phyloP scores from a whole-genome alignment of 192 early-diverging fungal genomes.

The Coemansia sp. region DNA sequence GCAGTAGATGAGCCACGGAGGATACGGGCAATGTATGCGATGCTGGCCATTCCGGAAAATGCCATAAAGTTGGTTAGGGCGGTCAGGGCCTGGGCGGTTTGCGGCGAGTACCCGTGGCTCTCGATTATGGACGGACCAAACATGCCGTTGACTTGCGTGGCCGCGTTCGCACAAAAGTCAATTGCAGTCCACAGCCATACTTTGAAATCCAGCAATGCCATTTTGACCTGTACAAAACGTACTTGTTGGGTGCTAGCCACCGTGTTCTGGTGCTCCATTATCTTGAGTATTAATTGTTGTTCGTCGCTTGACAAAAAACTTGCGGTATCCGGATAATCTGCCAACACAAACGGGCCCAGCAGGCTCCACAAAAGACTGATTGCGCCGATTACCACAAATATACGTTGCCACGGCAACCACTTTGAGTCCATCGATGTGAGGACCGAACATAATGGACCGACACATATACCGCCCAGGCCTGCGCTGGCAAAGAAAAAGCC shows the following conservation, averaged over 20 bases:
- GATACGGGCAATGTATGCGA: constrained; percentile 28
- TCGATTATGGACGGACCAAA: constrained; percentile 51
- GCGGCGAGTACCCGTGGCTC: constrained; percentile 41
- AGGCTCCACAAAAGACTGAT: constrained; percentile 36
- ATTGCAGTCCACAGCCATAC: constrained; percentile 46
- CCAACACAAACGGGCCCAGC: constrained; percentile 26
- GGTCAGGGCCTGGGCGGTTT: constrained; percentile 29
- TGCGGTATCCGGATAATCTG: constrained; percentile 45
- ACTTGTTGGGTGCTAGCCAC: constrained; percentile 24
- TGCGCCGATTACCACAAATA: constrained; percentile 32
- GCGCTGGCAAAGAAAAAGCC: constrained; percentile 51
- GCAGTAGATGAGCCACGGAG: constrained; percentile 27
- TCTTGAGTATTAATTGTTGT: constrained; percentile 14
- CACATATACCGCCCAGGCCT: constrained; percentile 33
- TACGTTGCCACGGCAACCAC: constrained; percentile 31
- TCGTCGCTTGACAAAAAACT: constrained; percentile 36
- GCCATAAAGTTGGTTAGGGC: constrained; percentile 51
- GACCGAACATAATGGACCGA: constrained; percentile 40
- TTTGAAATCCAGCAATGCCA: constrained; percentile 27
- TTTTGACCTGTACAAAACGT: constrained; percentile 25
- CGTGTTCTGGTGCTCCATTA: constrained; percentile 46
- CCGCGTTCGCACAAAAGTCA: constrained; percentile 48
- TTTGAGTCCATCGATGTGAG: constrained; percentile 13
- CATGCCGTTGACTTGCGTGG: constrained; percentile 51
- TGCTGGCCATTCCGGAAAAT: constrained; percentile 36